Evolutionary conservation across 2,329 filamentous ascomycete species (phyloP).

Genomic region (Dactylellina leptospora): DNA sequence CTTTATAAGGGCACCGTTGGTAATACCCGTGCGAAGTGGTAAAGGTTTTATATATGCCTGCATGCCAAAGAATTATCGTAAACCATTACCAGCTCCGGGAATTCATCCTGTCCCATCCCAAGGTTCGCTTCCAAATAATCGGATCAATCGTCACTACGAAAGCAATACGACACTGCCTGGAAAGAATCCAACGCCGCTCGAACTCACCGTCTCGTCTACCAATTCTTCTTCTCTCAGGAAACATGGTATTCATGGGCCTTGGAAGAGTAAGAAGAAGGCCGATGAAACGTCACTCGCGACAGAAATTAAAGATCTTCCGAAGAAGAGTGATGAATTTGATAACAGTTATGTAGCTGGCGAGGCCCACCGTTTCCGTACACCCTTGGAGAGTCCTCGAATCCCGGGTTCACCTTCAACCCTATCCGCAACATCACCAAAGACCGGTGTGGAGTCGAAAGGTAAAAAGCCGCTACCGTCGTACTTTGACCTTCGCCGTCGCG

Average conservation of each 20-base stretch:
- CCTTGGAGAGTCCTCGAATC: constrained; percentile 33
- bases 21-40: constrained; percentile 17
- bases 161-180: neutral
- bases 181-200: constrained; percentile 20
- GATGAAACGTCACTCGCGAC: neutral
- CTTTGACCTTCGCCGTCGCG: constrained; percentile 45
- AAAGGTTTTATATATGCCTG: constrained; percentile 27
- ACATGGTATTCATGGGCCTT: constrained; percentile 9
- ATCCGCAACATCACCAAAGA: constrained; percentile 30
- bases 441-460: neutral
- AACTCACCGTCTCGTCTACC: constrained; percentile 11
- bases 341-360: constrained; percentile 38
- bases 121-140: constrained; percentile 20
- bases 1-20: constrained; percentile 36
- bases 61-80: constrained; percentile 26
- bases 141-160: constrained; percentile 3
- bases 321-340: constrained; percentile 2
- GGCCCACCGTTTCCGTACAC: constrained; percentile 39
- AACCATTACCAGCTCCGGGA: neutral
- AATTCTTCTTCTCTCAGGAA: constrained; percentile 7
- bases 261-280: constrained; percentile 27
- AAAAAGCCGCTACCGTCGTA: constrained; percentile 38
- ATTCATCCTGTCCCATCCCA: neutral
- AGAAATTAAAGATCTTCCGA: neutral
- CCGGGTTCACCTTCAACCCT: constrained; percentile 26